Base-by-base conservation (phyloP, 352 stramenopile species). In the Thraustochytrium striatum region DNA sequence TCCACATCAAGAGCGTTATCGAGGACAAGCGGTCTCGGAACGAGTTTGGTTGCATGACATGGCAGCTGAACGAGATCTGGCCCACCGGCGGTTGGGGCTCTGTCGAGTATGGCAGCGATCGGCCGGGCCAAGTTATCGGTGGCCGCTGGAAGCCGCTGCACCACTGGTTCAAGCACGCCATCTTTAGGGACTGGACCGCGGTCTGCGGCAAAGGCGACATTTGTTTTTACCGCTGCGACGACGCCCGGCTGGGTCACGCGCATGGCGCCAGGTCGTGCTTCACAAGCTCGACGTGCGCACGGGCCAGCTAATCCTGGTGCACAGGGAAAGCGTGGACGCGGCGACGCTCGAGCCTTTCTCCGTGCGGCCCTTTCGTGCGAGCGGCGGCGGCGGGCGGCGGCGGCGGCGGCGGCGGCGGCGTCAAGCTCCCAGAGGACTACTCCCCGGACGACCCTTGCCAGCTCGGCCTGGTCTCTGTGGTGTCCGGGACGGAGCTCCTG, bases 51-150 rank as follows among this genome's bases (percentile, higher is more conserved):
- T 47, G 52, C 3, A 52, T 89, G 32, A 80, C 86, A 41, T 86
- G 83, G 83, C 85, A 89, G 69, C 52, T 88, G n/a, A 88, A 88
- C 62, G 86, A 89, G 53, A 86, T 86, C 62, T 89, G 85, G 85
- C 85, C 86, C 2, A 89, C 86, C 19, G 85, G 85, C 53, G 84
- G 85, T n/a, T 89, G 85, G 85, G 85, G 86, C 28, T 79, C 70
- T n/a, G 32, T 89, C 32, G 85, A 89, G 72, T 89, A 89, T 79
- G 79, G 82, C 39, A 72, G 28, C 25, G 30, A 43, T 21, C n/a
- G 57, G 25, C 33, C 43, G 32, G 75, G 69, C 13, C 85, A 88
- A 69, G 79, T 88, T 11, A 9, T 87, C 11, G 84, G 84, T 13
- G 85, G 85, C 19, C 70, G 84, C 28, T 88, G 85, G 84, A 88